Base-by-base conservation (phyloP, 2,329 filamentous ascomycete species). In the Ustulina deusta region DNA sequence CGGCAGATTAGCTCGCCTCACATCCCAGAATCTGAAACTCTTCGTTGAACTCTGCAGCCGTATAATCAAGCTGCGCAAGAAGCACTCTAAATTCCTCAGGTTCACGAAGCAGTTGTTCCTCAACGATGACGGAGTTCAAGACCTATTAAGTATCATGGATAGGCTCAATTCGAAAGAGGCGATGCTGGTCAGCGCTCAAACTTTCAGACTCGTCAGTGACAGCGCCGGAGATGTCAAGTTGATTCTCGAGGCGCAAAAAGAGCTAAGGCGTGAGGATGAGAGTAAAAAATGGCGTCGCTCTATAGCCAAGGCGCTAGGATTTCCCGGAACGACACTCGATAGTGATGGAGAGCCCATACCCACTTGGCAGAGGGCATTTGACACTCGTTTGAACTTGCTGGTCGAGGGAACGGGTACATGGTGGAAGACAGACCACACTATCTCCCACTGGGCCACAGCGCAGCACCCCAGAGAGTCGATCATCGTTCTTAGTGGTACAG, bases 11-110 rank as follows among this genome's bases (percentile, higher is more conserved):
- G 72, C 73, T 6, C 76, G 74, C 32, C 68, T 80, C 10, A 76
- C 78, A 7, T 79, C 75, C 61, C 75, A 79, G 62, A 77, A 80
- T 56, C 73, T 80, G n/a, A 72, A 75, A 51, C 66, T 80, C 1
- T 80, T 80, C 55, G 77, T 80, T 29, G 75, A 78, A 51, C 76
- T 79, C 40, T 80, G 78, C 61, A 76, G 79, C 42, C 75, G 73
- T 13, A 73, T 69, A 1, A 76, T 79, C 34, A 74, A 73, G 59
- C 52, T 79, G 46, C 72, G 73, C 2, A 74, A 69, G 63, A 79
- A 79, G 66, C 76, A 76, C 61, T 60, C 60, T 25, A 73, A 69
- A 66, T 65, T 79, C 1, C 32, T 75, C 1, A 69, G 74, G 6
- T 79, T 80, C 60, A 76, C 75, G 42, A 76, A 78, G 65, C 74